Evolutionary conservation across 1,284 basidiomycete genomes (phyloP).

Genomic region (Flammula alnicola): DNA sequence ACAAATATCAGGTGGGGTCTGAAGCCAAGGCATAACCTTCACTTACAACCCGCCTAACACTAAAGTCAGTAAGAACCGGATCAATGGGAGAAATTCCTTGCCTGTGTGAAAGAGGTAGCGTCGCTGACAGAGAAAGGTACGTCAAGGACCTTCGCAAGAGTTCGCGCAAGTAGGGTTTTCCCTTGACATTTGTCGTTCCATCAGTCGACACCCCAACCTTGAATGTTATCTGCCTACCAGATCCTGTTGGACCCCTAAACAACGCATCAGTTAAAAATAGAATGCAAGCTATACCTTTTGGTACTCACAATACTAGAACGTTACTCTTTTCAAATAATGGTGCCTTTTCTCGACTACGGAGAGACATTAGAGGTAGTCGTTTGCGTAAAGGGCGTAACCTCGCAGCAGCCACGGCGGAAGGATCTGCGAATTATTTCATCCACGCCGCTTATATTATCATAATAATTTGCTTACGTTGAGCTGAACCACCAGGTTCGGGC

Average conservation of each 20-base stretch:
- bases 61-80: slow-evolving; percentile 1
- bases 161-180: slow-evolving; percentile 87
- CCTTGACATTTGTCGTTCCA: slow-evolving; percentile 45
- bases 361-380: slow-evolving; percentile 37
- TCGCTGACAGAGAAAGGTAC: slow-evolving; percentile 91
- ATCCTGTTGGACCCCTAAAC: slow-evolving; percentile 84
- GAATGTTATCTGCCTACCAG: slow-evolving; percentile 51
- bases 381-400: slow-evolving; percentile 57
- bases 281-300: too few relatives aligned
- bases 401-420: slow-evolving; percentile 51
- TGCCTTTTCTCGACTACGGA: slow-evolving; percentile 47
- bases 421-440: slow-evolving; percentile 26
- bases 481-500: slow-evolving; percentile 16
- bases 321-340: slow-evolving; percentile 91
- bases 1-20: slow-evolving; percentile 16
- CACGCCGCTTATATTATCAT: neutral
- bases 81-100: slow-evolving; percentile 25
- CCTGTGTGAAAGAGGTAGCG: slow-evolving; percentile 85
- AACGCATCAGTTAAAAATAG: too few relatives aligned
- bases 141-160: slow-evolving; percentile 84
- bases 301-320: slow-evolving; percentile 84
- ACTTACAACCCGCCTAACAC: slow-evolving; percentile 77
- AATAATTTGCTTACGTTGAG: slow-evolving; percentile 9
- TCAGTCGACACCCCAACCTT: neutral
- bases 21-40: slow-evolving; percentile 14